Conservation (phyloP, 345 rosid genomes). For the Acer saccharum region DNA sequence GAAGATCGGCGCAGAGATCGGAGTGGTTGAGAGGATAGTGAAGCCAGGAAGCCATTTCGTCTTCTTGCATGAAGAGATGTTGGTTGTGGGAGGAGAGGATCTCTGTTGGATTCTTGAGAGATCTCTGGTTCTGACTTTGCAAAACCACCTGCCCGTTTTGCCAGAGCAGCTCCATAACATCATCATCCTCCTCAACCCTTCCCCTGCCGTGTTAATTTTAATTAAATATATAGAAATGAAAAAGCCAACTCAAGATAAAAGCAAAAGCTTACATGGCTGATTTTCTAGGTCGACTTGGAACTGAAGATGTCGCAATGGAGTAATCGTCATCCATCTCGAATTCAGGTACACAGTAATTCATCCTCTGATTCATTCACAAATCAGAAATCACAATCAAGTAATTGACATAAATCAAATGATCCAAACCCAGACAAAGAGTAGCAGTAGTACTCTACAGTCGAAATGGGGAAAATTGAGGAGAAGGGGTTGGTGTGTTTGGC, state of each 20-base stretch:
- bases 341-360: too few species aligned
- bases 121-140: constrained; percentile 63
- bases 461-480: neutral
- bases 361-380: too few species aligned
- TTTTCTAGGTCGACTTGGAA: too few species aligned
- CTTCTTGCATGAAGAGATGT: constrained; percentile 78
- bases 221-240: too few species aligned
- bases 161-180: constrained; percentile 91
- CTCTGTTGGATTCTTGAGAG: constrained; percentile 44
- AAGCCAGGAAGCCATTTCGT: constrained; percentile 94
- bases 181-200: constrained; percentile 64
- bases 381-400: too few species aligned
- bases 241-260: too few species aligned
- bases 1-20: constrained; percentile 71
- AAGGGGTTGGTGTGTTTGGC: neutral
- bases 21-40: constrained; percentile 60
- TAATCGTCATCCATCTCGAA: too few species aligned
- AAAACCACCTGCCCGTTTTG: constrained; percentile 81
- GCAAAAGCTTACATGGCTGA: too few species aligned
- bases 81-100: constrained; percentile 31
- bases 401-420: too few species aligned
- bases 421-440: too few species aligned
- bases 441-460: neutral
- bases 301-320: too few species aligned
- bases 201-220: too few species aligned